Evolutionary conservation across 768 basidiomycete genomes (phyloP).

Genomic region (Lentinus tigrinus): DNA sequence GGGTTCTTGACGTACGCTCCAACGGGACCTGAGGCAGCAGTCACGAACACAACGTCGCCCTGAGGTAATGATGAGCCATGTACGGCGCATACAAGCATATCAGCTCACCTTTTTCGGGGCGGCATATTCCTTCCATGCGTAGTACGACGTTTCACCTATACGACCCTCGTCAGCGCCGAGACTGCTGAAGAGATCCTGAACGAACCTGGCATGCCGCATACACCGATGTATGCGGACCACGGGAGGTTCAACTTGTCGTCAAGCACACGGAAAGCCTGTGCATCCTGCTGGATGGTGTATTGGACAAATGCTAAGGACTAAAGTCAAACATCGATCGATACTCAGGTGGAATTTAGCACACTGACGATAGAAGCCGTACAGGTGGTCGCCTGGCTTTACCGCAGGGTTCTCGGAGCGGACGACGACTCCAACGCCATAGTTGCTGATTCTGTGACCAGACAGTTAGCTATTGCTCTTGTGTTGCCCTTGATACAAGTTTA

Average conservation of each 20-base stretch:
- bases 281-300: constrained; percentile 35
- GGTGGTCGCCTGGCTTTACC: constrained; percentile 24
- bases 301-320: constrained; percentile 37
- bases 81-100: background rate
- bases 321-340: background rate
- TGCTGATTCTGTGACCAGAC: constrained; percentile 21
- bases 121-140: constrained; percentile 42
- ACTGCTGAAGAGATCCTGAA: background rate
- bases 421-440: constrained; percentile 27
- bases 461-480: constrained; percentile 7
- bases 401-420: constrained; percentile 24
- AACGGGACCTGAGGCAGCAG: constrained; percentile 48
- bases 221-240: constrained; percentile 49
- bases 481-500: background rate
- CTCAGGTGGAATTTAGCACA: constrained; percentile 21
- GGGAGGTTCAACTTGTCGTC: constrained; percentile 45
- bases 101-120: constrained; percentile 39
- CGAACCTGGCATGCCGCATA: constrained; percentile 43
- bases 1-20: constrained; percentile 47
- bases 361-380: constrained; percentile 24
- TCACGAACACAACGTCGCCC: constrained; percentile 53
- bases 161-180: background rate
- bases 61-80: constrained; percentile 13
- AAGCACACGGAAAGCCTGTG: constrained; percentile 24
- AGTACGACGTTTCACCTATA: constrained; percentile 33